Base-by-base conservation (phyloP, 2,329 filamentous ascomycete species). In the Trichoderma gracile region DNA sequence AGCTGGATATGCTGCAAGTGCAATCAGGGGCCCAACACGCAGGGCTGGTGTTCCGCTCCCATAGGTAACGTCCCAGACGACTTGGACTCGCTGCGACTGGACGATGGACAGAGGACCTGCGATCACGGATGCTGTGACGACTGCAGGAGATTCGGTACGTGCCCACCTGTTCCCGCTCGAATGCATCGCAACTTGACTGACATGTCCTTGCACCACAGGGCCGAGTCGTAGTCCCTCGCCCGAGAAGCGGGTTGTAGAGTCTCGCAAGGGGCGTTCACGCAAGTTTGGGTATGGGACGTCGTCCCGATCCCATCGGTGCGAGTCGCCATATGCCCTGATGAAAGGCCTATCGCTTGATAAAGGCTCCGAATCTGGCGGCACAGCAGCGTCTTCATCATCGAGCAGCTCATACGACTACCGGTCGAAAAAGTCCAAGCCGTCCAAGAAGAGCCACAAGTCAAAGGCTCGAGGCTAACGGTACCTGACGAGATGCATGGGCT, bases 1-100 rank as follows among this genome's bases (percentile, higher is more conserved):
- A 77, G 73, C 33, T 86, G 84, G 84, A 79, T 75, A n/a, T 86
- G 84, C 68, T 86, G 84, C 71, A 70, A 77, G 40, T 86, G 84
- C 68, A 74, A 78, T 3, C 76, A 81, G 45, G 81, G 81, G 0
- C 80, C 82, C 19, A 85, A 86, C 69, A 78, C 73, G 1, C 75
- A 78, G 65, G 84, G 83, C 7, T 86, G 83, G 83, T 86, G 84
- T 70, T 78, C 75, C 10, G 78, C 78, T 67, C 72, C 75, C 14
- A 73, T 71, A 43, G 69, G 68, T 33, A 73, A 72, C 45, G 69
- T 73, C 67, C 64, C 71, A 55, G 72, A 71, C 57, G 78, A 77
- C 64, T 66, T 71, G 7, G 68, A 75, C 12, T 75, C 73, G 1
- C 71, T 70, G 60, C 70, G 71, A 12, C 68, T 73, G 21, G 78